These are phyloP conservation scores for Eurotiales sp. DNA, from an alignment of 2,329 filamentous ascomycete genomes.

Conservation along the genomic window DNA sequence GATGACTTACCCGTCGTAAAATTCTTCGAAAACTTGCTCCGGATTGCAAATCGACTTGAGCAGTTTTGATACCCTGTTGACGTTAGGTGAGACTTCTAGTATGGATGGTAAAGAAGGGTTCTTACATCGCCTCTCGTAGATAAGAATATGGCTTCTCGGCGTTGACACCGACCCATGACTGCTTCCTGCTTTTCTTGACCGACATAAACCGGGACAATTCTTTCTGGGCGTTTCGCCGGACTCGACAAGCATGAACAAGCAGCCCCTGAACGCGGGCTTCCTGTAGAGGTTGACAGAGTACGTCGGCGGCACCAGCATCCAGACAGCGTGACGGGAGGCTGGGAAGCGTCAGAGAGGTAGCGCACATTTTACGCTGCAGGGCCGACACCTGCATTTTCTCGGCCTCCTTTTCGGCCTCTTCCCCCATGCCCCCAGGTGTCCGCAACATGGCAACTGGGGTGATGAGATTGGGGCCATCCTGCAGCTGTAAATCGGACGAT, in stretches of 20 bases:
- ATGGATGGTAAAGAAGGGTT: slow-evolving; percentile 14
- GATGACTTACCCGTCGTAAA: slow-evolving; percentile 54
- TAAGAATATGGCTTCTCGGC: slow-evolving; percentile 86
- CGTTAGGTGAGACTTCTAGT: not conserved
- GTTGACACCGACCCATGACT: slow-evolving; percentile 86
- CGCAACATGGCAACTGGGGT: slow-evolving; percentile 49
- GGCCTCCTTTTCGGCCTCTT: slow-evolving; percentile 4
- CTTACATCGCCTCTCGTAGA: slow-evolving; percentile 77
- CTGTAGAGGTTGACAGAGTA: slow-evolving; percentile 75
- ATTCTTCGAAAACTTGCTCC: slow-evolving; percentile 59
- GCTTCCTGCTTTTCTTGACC: slow-evolving; percentile 70
- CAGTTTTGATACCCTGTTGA: slow-evolving; percentile 65
- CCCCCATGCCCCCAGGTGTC: slow-evolving; percentile 15
- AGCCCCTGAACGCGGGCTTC: slow-evolving; percentile 70
- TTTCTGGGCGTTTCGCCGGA: slow-evolving; percentile 69
- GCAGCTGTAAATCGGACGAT: slow-evolving; percentile 48
- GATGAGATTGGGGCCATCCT: slow-evolving; percentile 47
- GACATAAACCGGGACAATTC: slow-evolving; percentile 71
- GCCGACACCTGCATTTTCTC: not conserved
- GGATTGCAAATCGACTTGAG: slow-evolving; percentile 84
- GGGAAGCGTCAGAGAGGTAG: slow-evolving; percentile 44
- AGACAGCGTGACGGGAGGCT: slow-evolving; percentile 66
- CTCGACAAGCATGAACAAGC: slow-evolving; percentile 78
- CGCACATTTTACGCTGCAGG: not conserved
- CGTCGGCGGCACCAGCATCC: slow-evolving; percentile 81